Percentiles rank a stretch among this genome's conserved stretches.
These are phyloP conservation scores for Plasmodium gallinaceum DNA, from an alignment of 169 alveolate genomes.

Conservation along the genomic window DNA sequence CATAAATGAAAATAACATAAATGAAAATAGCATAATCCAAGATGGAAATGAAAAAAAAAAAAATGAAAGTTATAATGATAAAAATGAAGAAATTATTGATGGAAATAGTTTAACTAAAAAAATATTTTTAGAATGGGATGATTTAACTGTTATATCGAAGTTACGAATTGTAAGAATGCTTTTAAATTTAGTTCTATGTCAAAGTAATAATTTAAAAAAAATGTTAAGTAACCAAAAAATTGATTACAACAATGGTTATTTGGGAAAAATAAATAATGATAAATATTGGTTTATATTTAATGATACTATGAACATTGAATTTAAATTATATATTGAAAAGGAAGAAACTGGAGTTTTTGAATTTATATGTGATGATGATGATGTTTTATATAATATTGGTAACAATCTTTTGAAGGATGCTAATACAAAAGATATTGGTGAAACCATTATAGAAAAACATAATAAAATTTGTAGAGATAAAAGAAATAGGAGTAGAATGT, in stretches of 20 bases:
- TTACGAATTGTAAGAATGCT: slow-evolving; percentile 60
- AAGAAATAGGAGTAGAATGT: slow-evolving; percentile 60
- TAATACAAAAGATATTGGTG: slow-evolving; percentile 44
- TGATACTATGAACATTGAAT: slow-evolving; percentile 54
- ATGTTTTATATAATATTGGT: slow-evolving; percentile 46
- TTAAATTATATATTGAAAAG: slow-evolving; percentile 64
- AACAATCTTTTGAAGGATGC: slow-evolving; percentile 19
- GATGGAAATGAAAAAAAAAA: neutral
- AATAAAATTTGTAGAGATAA: slow-evolving; percentile 66
- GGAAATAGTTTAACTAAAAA: slow-evolving; percentile 29
- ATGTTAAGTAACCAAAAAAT: slow-evolving; percentile 11
- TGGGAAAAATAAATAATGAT: slow-evolving; percentile 47
- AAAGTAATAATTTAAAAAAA: slow-evolving; percentile 68
- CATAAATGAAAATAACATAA: neutral
- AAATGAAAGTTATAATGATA: neutral
- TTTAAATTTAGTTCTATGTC: slow-evolving; percentile 60
- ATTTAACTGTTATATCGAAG: slow-evolving; percentile 28
- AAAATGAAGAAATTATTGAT: neutral
- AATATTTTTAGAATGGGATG: slow-evolving; percentile 72
- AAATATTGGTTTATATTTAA: slow-evolving; percentile 69
- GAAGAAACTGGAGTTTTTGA: slow-evolving; percentile 65
- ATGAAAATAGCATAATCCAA: neutral
- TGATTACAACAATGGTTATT: slow-evolving; percentile 38
- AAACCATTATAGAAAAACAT: slow-evolving; percentile 45
- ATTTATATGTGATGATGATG: slow-evolving; percentile 67